Conservation (phyloP, 305 asterid genomes). For the Lippia alba region DNA sequence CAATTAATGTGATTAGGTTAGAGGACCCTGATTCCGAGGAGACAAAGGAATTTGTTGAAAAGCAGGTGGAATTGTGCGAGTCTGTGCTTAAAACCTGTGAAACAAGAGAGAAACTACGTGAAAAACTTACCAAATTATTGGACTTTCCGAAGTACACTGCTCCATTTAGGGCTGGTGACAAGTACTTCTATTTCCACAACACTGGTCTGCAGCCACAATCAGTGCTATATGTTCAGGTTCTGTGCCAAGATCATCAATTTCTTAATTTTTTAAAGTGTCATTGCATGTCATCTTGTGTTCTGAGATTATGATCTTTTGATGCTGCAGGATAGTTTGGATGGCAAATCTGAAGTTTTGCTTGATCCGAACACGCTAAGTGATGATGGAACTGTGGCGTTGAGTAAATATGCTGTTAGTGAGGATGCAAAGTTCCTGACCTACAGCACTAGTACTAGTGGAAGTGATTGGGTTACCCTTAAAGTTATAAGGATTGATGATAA, state of each 20-base stretch:
- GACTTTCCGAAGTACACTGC: conserved; percentile 83
- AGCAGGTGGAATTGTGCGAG: conserved; percentile 72
- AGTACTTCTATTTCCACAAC: conserved; percentile 85
- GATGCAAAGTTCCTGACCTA: conserved; percentile 88
- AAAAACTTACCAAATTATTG: conserved; percentile 64
- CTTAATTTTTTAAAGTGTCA: conserved; percentile 15
- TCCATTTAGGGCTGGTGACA: conserved; percentile 84
- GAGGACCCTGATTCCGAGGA: conserved; percentile 96
- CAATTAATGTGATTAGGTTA: conserved; percentile 57
- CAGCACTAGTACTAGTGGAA: conserved; percentile 87
- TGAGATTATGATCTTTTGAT: conserved; percentile 29
- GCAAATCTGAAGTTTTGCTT: conserved; percentile 74
- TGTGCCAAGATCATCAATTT: conserved; percentile 24
- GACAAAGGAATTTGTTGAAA: conserved; percentile 76
- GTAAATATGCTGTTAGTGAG: conserved; percentile 63
- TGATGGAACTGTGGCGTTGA: conserved; percentile 85
- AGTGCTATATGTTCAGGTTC: conserved; percentile 87
- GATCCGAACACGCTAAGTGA: conserved; percentile 87
- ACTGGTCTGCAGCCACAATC: conserved; percentile 91
- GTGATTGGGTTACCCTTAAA: conserved; percentile 93
- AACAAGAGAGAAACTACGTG: conserved; percentile 67
- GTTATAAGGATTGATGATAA: conserved; percentile 77
- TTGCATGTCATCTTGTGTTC: not conserved
- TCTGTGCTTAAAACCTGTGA: conserved; percentile 76
- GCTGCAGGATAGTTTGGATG: conserved; percentile 80